Evolutionary conservation across 805 yeast genomes (phyloP).

Genomic region (Candida patagonica): DNA sequence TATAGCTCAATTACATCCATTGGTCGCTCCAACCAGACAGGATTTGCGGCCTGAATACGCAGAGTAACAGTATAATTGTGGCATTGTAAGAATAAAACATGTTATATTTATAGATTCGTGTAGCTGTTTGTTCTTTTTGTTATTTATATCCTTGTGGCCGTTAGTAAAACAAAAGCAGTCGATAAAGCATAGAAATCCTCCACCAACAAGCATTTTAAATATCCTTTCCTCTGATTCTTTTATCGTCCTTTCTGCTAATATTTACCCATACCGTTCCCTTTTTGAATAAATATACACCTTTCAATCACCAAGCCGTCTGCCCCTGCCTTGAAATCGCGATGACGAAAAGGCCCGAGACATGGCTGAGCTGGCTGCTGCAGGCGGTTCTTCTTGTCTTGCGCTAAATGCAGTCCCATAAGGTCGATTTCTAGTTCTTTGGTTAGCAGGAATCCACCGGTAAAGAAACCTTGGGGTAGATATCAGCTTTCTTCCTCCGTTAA

Average conservation of each 20-base stretch:
- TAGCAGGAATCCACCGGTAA: not conserved
- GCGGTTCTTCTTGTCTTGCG: not conserved
- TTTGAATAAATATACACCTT: too few species aligned
- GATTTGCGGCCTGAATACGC: slow-evolving; percentile 78
- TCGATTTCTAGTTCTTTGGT: not conserved
- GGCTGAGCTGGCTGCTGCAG: not conserved
- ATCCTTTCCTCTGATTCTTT: too few species aligned
- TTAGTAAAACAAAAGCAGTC: too few species aligned
- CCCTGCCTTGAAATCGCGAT: slow-evolving; percentile 16
- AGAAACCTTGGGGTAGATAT: slow-evolving; percentile 7
- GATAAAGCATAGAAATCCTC: too few species aligned
- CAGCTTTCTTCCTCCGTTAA: slow-evolving; percentile 18
- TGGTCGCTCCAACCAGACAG: slow-evolving; percentile 82
- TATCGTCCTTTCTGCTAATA: too few species aligned
- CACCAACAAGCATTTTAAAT: too few species aligned
- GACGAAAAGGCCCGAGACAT: slow-evolving; percentile 1
- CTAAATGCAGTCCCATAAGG: slow-evolving; percentile 4
- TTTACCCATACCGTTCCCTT: too few species aligned
- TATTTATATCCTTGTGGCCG: too few species aligned
- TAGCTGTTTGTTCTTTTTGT: too few species aligned
- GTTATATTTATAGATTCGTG: not conserved
- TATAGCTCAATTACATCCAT: slow-evolving; percentile 66
- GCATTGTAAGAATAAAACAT: too few species aligned
- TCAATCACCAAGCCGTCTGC: slow-evolving; percentile 20
- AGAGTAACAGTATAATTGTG: slow-evolving; percentile 26